Percentiles rank a stretch among this genome's conserved stretches.
Conservation (phyloP, 208 protist genomes). For the Balamuthia mandrillaris region DNA sequence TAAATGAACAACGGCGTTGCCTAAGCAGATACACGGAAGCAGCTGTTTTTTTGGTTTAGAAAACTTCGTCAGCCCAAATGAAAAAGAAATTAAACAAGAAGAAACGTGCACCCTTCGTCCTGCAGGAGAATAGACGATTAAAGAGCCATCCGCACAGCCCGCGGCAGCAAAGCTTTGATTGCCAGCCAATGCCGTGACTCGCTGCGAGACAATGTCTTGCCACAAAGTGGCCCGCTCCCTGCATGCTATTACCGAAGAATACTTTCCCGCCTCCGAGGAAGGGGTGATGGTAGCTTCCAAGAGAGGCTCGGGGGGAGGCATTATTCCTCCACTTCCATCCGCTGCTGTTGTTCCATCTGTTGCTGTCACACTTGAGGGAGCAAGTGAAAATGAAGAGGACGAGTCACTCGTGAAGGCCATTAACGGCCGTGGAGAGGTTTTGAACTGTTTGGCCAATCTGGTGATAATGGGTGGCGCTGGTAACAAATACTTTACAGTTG, state of each 20-base stretch:
- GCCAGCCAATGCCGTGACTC: constrained; percentile 19
- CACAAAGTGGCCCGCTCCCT: constrained; percentile 5
- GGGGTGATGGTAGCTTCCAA: not conserved
- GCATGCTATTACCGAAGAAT: not conserved
- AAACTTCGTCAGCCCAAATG: not conserved
- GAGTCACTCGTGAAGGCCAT: too few species aligned
- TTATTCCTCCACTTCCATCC: too few species aligned
- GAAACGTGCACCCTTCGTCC: not conserved
- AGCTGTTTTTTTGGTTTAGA: not conserved
- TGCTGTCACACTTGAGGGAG: too few species aligned
- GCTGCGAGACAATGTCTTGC: not conserved
- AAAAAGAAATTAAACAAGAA: not conserved
- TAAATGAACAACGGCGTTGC: not conserved
- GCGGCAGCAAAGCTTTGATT: not conserved
- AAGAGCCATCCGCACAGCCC: not conserved
- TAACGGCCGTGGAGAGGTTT: not conserved
- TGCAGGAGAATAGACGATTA: constrained; percentile 6
- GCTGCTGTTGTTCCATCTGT: too few species aligned
- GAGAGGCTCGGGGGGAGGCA: not conserved
- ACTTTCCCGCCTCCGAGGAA: not conserved
- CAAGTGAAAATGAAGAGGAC: not conserved
- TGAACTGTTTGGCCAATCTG: not conserved
- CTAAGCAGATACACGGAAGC: constrained; percentile 3
- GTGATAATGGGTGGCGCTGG: not conserved
- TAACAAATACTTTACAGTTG: not conserved